Evolutionary conservation across 106 monocot genomes (phyloP).

Genomic region (Apostasia ramifera): DNA sequence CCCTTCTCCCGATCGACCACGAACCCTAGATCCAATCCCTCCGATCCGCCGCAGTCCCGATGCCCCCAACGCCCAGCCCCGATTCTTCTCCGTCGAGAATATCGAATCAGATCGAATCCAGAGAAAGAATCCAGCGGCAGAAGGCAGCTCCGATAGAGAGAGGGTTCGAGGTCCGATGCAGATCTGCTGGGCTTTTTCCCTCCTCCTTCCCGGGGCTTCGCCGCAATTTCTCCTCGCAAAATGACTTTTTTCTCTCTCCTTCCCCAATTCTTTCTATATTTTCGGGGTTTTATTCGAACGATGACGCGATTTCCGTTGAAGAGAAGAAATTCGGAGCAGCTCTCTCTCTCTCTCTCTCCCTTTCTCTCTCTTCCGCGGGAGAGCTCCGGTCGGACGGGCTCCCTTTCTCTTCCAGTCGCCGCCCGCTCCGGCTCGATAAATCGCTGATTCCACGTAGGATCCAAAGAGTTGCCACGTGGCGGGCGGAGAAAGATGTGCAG

Average conservation of each 20-base stretch:
- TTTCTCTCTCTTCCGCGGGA: not conserved
- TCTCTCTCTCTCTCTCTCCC: not conserved
- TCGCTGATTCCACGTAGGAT: conserved; percentile 12
- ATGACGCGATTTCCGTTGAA: conserved; percentile 20
- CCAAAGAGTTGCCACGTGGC: conserved; percentile 12
- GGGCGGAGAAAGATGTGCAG: not conserved
- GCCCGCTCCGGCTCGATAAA: not conserved
- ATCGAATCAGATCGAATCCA: not conserved
- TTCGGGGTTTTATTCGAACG: conserved; percentile 1
- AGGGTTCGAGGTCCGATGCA: not conserved
- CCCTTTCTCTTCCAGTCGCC: not conserved
- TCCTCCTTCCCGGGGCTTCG: not conserved
- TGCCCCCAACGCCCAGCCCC: conserved; percentile 5
- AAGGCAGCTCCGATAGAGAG: not conserved
- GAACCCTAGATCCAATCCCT: conserved; percentile 27
- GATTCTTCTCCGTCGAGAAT: not conserved
- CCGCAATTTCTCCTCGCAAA: not conserved
- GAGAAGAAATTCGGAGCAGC: conserved; percentile 4
- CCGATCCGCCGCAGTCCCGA: not conserved
- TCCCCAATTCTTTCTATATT: conserved; percentile 5
- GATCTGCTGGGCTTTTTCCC: not conserved
- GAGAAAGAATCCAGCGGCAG: not conserved
- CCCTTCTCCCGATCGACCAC: conserved; percentile 5
- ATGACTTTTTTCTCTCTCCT: not conserved
- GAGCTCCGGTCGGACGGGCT: too few relatives aligned